phyloP scores from a whole-genome alignment of 768 basidiomycete species.

The Infundibulicybe gibba region DNA sequence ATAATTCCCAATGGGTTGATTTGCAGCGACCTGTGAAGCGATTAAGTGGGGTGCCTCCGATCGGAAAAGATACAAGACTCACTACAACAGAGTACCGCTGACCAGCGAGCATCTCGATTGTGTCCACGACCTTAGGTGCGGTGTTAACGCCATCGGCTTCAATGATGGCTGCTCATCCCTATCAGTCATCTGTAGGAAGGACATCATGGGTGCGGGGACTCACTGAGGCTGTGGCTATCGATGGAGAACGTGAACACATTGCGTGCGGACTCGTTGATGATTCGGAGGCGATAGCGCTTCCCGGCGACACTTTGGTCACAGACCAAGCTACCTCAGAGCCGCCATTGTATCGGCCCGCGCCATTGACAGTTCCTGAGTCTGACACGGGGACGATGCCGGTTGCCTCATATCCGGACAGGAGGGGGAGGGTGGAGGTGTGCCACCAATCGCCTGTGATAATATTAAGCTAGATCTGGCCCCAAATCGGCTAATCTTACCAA shows the following conservation, averaged over 20 bases:
- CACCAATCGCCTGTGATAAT: too few species aligned
- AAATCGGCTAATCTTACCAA: too few species aligned
- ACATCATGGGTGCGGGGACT: not conserved
- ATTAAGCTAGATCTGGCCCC: too few species aligned
- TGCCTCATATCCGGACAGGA: conserved; percentile 3
- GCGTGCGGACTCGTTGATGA: conserved; percentile 40
- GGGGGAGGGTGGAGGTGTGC: conserved; percentile 10
- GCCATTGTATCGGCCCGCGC: conserved; percentile 29
- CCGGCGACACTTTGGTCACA: conserved; percentile 31
- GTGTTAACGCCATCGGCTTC: conserved; percentile 28
- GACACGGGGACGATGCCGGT: conserved; percentile 7
- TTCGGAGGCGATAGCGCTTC: conserved; percentile 44
- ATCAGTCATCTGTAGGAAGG: conserved; percentile 8
- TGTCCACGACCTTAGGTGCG: conserved; percentile 19
- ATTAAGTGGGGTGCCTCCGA: conserved; percentile 5
- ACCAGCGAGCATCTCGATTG: conserved; percentile 23
- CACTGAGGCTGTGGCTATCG: conserved; percentile 22
- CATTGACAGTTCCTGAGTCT: conserved; percentile 39
- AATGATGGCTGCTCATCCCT: conserved; percentile 20
- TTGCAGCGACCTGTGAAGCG: conserved; percentile 7
- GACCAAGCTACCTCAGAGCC: conserved; percentile 29
- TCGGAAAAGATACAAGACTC: conserved; percentile 21
- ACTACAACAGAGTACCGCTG: conserved; percentile 9
- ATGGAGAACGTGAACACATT: conserved; percentile 27
- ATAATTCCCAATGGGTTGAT: conserved; percentile 28